Evolutionary conservation across 2,329 filamentous ascomycete genomes (phyloP).

Genomic region (Akanthomyces dipterigenus): DNA sequence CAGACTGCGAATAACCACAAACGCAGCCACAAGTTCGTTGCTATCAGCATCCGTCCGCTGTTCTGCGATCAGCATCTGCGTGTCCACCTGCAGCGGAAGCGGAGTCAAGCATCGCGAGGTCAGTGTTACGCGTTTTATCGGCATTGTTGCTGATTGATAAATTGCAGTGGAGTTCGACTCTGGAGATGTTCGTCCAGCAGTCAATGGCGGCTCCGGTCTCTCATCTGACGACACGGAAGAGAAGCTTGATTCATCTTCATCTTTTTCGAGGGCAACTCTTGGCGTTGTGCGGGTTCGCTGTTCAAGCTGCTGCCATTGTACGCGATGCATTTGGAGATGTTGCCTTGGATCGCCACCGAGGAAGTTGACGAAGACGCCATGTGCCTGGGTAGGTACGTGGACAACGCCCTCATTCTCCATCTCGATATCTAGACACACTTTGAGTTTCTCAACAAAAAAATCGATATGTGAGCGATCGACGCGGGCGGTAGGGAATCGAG

Average conservation of each 20-base stretch:
- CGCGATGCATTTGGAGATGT: not conserved
- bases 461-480: not conserved
- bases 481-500: not conserved
- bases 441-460: not conserved
- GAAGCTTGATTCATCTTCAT: not conserved
- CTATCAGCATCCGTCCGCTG: conserved; percentile 13
- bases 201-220: not conserved
- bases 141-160: not conserved
- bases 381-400: not conserved
- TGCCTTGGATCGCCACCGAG: not conserved
- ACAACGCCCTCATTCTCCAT: not conserved
- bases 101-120: not conserved
- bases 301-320: not conserved
- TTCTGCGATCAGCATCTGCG: conserved; percentile 14
- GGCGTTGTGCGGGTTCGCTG: not conserved
- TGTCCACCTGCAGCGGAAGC: not conserved
- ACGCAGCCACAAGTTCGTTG: conserved; percentile 44
- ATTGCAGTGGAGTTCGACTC: not conserved
- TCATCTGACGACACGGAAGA: not conserved
- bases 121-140: not conserved
- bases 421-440: not conserved
- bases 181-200: not conserved
- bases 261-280: not conserved
- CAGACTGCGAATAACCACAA: conserved; percentile 51
- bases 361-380: not conserved